phyloP scores from a whole-genome alignment of 2,329 filamentous ascomycete genomes.

The Sclerotinia spermophila region DNA sequence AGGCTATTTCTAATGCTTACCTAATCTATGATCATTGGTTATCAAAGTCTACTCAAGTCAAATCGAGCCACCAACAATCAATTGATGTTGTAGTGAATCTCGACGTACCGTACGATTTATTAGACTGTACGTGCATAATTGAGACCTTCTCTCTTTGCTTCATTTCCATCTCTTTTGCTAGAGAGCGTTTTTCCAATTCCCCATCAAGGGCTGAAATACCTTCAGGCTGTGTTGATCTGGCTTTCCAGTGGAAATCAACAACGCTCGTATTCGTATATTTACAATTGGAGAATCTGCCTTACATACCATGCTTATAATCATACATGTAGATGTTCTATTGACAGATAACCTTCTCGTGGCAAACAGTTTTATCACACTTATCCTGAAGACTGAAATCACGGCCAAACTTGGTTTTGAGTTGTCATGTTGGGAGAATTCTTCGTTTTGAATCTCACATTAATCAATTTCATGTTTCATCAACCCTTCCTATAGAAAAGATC shows the following conservation, averaged over 20 bases:
- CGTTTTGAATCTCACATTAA: background rate
- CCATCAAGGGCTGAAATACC: background rate
- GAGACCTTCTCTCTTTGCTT: too few relatives aligned
- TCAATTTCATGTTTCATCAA: background rate
- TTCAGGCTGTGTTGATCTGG: background rate
- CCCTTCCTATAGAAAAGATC: background rate
- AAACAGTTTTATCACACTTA: background rate
- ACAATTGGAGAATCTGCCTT: background rate
- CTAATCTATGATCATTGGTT: too few relatives aligned
- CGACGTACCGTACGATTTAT: too few relatives aligned
- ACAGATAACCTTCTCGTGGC: background rate
- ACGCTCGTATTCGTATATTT: background rate
- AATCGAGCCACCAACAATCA: too few relatives aligned
- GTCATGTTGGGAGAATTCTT: background rate
- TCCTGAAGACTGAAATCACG: background rate
- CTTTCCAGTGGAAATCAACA: constrained; percentile 9
- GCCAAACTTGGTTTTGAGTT: background rate
- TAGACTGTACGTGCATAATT: background rate
- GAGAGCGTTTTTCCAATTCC: background rate
- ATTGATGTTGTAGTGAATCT: too few relatives aligned
- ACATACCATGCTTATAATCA: background rate
- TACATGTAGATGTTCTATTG: background rate
- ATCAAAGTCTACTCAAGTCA: too few relatives aligned
- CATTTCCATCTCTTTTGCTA: background rate
- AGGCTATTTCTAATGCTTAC: too few relatives aligned